Base-by-base conservation (phyloP, 164 flowering plant species). In the Tetracentron sinense region DNA sequence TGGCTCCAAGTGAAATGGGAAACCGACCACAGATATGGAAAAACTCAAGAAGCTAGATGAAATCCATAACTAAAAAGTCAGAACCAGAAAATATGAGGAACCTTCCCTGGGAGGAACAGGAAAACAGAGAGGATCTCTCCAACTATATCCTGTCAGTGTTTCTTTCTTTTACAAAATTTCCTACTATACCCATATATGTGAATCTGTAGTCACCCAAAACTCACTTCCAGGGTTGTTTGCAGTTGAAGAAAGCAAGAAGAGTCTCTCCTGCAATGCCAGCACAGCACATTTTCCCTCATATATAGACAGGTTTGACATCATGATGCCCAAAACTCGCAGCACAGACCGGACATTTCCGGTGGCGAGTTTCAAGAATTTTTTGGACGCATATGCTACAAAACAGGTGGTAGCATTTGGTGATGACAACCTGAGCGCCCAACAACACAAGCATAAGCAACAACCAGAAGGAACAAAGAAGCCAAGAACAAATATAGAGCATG, bases 331-430 rank as follows among this genome's bases (percentile, higher is more conserved):
- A 95, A 70, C 84, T 90, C 23, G 86, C 72, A 11, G 82, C 60
- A 72, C 98, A 95, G 0, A 69, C 65, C 28, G 89, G 87, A 65
- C 99, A 95, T 72, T 82, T 90, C 49, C 97, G 88, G 49, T 85
- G 91, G 22, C 98, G 96, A 62, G 67, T 71, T 68, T 76, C 96
- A 25, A 78, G 64, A 5, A 83, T 69, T 72, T 66, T 83, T 60
- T 88, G 96, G 25, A 90, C 75, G 42, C 99, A 95, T 17, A 82
- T 66, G 53, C 79, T 75, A 80, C 99, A 95, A 71, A 90, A 88
- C 58, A 95, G 81, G 67, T 95, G 99, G 80, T 80, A 95, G 83
- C 98, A 95, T 77, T 92, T 95, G 35, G 96, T 85, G 64, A 95
- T 87, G 47, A 92, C 97, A 68, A 95, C 99, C 99, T 95, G 91